Evolutionary conservation across 495 filamentous ascomycete species (phyloP), one percentile per base, ranked within the genome.

Genomic region (Penicillium crystallinum): DNA sequence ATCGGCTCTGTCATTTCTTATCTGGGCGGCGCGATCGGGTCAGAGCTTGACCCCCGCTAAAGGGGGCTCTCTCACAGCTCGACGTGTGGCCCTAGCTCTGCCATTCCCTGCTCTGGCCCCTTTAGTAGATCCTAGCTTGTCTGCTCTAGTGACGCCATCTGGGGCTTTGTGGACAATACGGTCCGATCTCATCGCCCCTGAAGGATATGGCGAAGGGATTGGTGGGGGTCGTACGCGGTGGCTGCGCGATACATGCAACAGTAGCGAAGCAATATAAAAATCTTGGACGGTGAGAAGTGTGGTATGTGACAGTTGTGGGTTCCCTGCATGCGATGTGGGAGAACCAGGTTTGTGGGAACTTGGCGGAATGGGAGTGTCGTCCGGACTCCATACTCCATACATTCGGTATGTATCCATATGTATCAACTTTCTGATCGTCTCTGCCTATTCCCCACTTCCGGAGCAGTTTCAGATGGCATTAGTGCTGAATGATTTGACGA

Each of bases 1-100:
- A 64, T 59, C 58, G 37, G 29, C 53, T 48, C 49, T 54, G 44
- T 55, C 53, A 58, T 58, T 56, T 29, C 57, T 61, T 49, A 50
- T 54, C 27, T 45, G 30, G 55, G 52, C 49, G 25, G 6, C 10
- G 34, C 35, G 48, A 57, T 63, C 54, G 43, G 54, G 49, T 37
- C 54, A 30, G 29, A 56, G 46, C 30, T 54, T 57, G 21, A 34
- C 43, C 39, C 53, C 53, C 53, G 54, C 57, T 47, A 43, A 51
- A 54, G 51, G 46, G 54, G 47, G 47, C 38, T 44, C 37, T 40
- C 19, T 27, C 57, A 57, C 33, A 39, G 52, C 39, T 39, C 55
- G 43, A 47, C 10, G 30, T 36, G 57, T 64, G 57, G 58, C 53
- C 61, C 58, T 42, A 49, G 61, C 58, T 51, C 52, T 46, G 22